Conservation (phyloP, 1,284 basidiomycete species). For the Cryptococcus floricola region DNA sequence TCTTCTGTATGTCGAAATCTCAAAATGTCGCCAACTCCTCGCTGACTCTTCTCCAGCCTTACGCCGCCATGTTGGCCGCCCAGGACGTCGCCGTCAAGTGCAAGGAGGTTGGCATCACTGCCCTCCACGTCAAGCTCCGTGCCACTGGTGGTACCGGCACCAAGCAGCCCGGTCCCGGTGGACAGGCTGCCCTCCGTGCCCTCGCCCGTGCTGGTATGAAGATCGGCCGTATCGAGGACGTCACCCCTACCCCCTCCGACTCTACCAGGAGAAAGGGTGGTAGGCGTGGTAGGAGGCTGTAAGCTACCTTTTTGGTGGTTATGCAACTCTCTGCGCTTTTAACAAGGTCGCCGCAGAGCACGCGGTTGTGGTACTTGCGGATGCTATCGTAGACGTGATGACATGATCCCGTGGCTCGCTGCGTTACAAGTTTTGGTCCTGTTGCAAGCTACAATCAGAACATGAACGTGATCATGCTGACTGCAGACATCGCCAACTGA, state of each 20-base stretch:
- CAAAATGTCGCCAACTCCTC: constrained; percentile 31
- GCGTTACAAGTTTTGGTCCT: not conserved
- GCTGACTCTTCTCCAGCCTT: constrained; percentile 77
- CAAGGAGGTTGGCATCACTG: constrained; percentile 98
- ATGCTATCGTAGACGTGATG: constrained; percentile 8
- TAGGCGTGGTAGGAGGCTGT: constrained; percentile 98
- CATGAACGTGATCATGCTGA: too few species aligned
- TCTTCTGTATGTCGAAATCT: constrained; percentile 59
- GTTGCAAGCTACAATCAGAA: too few species aligned
- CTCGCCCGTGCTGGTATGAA: constrained; percentile 98
- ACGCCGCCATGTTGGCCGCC: constrained; percentile 98
- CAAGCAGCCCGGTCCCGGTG: constrained; percentile 98
- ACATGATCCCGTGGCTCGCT: constrained; percentile 25
- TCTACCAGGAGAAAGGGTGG: constrained; percentile 99
- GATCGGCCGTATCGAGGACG: constrained; percentile 93
- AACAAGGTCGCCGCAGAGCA: constrained; percentile 22
- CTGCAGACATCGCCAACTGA: too few species aligned
- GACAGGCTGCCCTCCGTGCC: constrained; percentile 95
- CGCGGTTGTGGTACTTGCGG: constrained; percentile 8
- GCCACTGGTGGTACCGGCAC: constrained; percentile 98
- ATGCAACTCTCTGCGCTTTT: constrained; percentile 4
- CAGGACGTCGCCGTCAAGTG: constrained; percentile 95
- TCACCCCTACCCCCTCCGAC: constrained; percentile 96
- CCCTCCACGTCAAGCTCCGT: constrained; percentile 81
- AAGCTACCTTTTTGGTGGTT: constrained; percentile 19